Evolutionary conservation across 352 stramenopile species (phyloP), one percentile per base, ranked within the genome.

Genomic region (Thalassiosira livingstoniorum): DNA sequence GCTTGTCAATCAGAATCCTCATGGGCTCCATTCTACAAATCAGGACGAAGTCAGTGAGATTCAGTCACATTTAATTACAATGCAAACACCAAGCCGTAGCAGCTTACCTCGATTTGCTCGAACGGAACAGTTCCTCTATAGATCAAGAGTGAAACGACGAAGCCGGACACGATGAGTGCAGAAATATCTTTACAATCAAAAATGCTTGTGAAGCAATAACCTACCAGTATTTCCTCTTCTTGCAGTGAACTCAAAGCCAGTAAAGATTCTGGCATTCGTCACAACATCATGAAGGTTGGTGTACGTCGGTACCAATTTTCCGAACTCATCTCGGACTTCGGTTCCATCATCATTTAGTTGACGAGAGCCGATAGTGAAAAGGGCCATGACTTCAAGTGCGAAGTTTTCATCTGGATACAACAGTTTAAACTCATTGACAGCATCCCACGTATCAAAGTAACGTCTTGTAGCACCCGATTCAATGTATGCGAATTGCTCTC

Each of bases 211-310:
- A 53, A 53, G 42, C 42, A 53, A 18, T 21, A 53, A 53, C 21
- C 42, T 53, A 53, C 10, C 10, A 10, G 42, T 10, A 51, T 51
- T 51, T 51, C 7, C 7, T 51, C 18, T 51, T 23, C 4, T 27
- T 29, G 13, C 23, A 29, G 81, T 84, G 45, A 82, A 89, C 18
- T 61, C 27, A 54, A 92, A 90, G 0, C 87, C 87, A 45, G 85
- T 90, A 66, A 85, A 82, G 13, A 87, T 58, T 37, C 88, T 63
- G 13, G 88, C 71, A 71, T 87, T 91, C 32, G 62, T 79, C 54
- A 93, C 34, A 58, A 95, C 92, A 63, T 93, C 88, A 10, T 73
- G n/a, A n/a, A n/a, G 27, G 71, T 93, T 93, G 4, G 72, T 85
- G 72, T 95, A 95, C 11, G 87, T 92, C 21, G 75, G 69, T 2